A percentile compares a stretch with the other conserved stretches of the same genome.
Conservation (phyloP, 1,284 basidiomycete species). For the Pseudozyma tsukubaensis region DNA sequence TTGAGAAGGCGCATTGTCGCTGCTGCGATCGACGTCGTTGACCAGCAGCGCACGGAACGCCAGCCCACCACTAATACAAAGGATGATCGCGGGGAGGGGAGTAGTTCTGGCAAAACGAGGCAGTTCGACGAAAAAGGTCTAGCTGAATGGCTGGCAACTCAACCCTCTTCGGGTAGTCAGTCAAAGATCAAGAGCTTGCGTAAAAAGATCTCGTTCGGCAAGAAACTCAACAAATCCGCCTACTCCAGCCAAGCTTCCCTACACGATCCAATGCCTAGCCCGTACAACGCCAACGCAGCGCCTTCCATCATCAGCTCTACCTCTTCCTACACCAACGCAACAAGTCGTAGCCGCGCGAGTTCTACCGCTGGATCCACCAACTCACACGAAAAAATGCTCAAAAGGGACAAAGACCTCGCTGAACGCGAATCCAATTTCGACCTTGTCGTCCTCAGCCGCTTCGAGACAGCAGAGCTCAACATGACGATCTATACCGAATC, state of each 20-base stretch:
- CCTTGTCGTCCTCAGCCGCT: slow-evolving; percentile 38
- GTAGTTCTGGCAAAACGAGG: not conserved
- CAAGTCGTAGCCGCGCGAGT: slow-evolving; percentile 9
- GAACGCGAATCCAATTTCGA: slow-evolving; percentile 43
- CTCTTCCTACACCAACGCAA: not conserved
- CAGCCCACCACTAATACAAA: not conserved
- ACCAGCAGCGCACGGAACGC: not conserved
- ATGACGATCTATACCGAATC: slow-evolving; percentile 48
- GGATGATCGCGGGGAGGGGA: not conserved
- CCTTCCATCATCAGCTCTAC: not conserved
- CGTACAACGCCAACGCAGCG: too few species aligned
- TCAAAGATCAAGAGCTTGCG: slow-evolving; percentile 36
- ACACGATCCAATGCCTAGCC: slow-evolving; percentile 30
- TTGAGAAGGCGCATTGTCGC: slow-evolving; percentile 40
- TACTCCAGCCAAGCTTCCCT: slow-evolving; percentile 2
- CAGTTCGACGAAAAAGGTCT: slow-evolving; percentile 20
- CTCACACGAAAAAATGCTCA: slow-evolving; percentile 41
- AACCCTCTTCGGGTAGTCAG: slow-evolving; percentile 10
- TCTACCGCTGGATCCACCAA: slow-evolving; percentile 1
- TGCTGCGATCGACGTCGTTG: slow-evolving; percentile 31
- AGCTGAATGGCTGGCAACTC: slow-evolving; percentile 18
- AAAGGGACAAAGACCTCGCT: slow-evolving; percentile 34
- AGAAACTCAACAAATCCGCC: slow-evolving; percentile 18
- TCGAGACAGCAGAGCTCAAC: slow-evolving; percentile 41
- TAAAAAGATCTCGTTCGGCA: slow-evolving; percentile 42